Conservation (phyloP, 2,329 filamentous ascomycete species). For the Pezicula rhizophila region DNA sequence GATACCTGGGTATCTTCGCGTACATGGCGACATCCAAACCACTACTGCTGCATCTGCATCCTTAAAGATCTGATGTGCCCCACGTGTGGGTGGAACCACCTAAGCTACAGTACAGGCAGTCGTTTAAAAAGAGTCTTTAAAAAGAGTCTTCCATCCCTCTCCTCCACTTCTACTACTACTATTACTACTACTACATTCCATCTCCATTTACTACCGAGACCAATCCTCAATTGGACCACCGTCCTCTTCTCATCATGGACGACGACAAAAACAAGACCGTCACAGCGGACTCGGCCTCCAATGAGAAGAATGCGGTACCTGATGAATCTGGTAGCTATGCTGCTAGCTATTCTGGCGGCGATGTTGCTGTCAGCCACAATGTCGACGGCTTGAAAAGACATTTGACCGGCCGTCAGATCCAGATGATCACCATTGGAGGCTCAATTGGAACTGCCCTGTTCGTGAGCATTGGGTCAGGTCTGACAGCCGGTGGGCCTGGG, state of each 20-base stretch:
- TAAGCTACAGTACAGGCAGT: no score
- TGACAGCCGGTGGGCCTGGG: constrained; percentile 30
- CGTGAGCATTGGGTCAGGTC: constrained; percentile 36
- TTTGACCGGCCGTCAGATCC: constrained; percentile 39
- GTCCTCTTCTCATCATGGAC: constrained; percentile 8
- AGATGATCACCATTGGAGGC: constrained; percentile 43
- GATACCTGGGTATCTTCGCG: no score
- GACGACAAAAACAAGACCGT: constrained; percentile 11
- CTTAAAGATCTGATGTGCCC: no score
- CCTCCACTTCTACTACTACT: no score
- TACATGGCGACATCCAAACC: no score
- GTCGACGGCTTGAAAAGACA: constrained; percentile 21
- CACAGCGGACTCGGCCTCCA: constrained; percentile 2
- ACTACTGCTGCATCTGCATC: no score
- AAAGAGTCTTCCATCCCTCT: no score
- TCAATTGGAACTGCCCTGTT: constrained; percentile 43
- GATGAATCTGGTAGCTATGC: constrained; percentile 5
- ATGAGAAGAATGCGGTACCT: constrained; percentile 8
- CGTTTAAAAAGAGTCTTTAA: no score
- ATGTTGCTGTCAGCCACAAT: constrained; percentile 10
- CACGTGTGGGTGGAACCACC: no score
- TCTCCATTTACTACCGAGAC: no score
- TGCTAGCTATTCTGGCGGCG: no score
- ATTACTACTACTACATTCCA: no score
- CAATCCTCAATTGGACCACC: neutral